Evolutionary conservation across 768 basidiomycete genomes (phyloP), one percentile per base, ranked within the genome.

Genomic region (Lentinus tigrinus): DNA sequence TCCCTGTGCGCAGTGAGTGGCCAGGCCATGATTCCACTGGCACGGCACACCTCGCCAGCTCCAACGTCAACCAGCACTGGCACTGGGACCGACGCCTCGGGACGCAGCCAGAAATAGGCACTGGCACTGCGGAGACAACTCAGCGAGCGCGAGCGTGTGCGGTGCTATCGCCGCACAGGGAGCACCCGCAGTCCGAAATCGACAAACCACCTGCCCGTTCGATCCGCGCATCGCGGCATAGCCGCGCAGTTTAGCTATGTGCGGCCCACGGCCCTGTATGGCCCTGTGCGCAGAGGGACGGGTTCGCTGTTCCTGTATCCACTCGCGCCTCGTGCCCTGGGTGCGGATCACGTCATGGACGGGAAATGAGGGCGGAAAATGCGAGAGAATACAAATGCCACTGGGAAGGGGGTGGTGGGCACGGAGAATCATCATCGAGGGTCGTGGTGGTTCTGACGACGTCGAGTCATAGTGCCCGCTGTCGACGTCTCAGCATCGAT

Each of bases 311-410:
- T 16, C 24, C 9, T 10, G 21, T 47, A 49, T 54, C 52, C 42
- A n/a, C 52, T n/a, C 28, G 46, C 27, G 47, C 52, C 58, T 59
- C 58, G 58, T 59, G 58, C 36, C 19, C 43, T 7, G 52, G 31
- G 52, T 48, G 27, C 47, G 47, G 47, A 11, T 54, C 44, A 40
- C 57, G 51, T 58, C 47, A 58, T 14, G 23, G 17, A 10, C 7
- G 24, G 16, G 21, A 44, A 21, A 19, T 38, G 34, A 49, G 57
- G 19, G 34, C 28, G 26, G 17, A 14, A 43, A 26, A 23, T 16
- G 7, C 19, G 46, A 26, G 31, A 27, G 42, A 17, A 23, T n/a
- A n/a, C n/a, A n/a, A n/a, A n/a, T n/a, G n/a, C n/a, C n/a, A n/a
- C n/a, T n/a, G n/a, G n/a, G n/a, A n/a, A n/a, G n/a, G 31, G 31